Evolutionary conservation across 116 monocot species (phyloP), one percentile per base, ranked within the genome.

Genomic region (Dioscorea cayenensis): DNA sequence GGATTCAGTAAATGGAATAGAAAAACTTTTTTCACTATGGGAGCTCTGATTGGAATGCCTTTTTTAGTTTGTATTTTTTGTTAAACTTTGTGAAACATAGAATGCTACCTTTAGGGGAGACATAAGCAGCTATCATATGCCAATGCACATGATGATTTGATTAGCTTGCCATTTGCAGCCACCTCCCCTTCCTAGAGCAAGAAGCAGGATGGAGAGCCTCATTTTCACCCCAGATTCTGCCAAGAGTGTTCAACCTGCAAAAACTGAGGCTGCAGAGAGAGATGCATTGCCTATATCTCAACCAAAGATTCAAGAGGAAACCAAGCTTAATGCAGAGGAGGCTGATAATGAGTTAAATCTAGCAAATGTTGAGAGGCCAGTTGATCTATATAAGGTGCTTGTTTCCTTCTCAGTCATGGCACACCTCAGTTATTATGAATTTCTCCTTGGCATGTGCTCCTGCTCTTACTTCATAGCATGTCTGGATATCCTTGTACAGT

Each of bases 381-480:
- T 96, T 67, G 96, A 96, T 83, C 74, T 96, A 2, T 95, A 95
- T 68, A 95, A 95, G 92, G 92, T 92, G 62, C 69, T 78, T 75
- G 21, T 58, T 4, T 59, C 32, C 16, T 21, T 5, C 19, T 23
- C 14, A 29, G 28, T 59, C 19, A n/a, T 43, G 28, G 14, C 64
- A 9, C 20, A 55, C 3, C 55, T 55, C 14, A 12, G 43, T 43
- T 43, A 43, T 9, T 10, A 9, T 43, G 12, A 43, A 43, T 43
- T 43, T 12, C 7, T 43, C 43, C 43, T 43, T 6, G 43, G 43
- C 43, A 43, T 43, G 43, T 10, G 43, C 43, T 43, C 7, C 8
- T 43, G 7, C 43, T 43, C 43, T 6, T 38, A 38, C 9, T 38
- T 38, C 38, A 38, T 38, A 43, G 43, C 43, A 43, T 43, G 43